Evolutionary conservation across 768 basidiomycete species (phyloP).

Genomic region (Amanita muscaria): DNA sequence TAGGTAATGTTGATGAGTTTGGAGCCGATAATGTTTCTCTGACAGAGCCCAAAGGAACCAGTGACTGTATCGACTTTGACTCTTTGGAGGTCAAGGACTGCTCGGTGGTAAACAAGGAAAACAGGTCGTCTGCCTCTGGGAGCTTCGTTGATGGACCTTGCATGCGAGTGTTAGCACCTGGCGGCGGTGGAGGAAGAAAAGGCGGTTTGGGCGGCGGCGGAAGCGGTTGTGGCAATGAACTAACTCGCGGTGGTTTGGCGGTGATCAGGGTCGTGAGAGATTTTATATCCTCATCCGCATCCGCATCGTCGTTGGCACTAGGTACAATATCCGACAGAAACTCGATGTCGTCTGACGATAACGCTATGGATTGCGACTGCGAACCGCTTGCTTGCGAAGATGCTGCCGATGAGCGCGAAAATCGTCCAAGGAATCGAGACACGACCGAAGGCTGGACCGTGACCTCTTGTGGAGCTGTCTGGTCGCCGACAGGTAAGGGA

Average conservation of each 20-base stretch:
- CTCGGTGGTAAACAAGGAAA: constrained; percentile 19
- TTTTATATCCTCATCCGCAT: constrained; percentile 25
- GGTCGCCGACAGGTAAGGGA: constrained; percentile 3
- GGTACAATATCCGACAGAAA: constrained; percentile 69
- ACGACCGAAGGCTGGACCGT: constrained; percentile 50
- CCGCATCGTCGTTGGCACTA: constrained; percentile 35
- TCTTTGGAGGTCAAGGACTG: constrained; percentile 7
- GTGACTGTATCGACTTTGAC: constrained; percentile 8
- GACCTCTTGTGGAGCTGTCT: constrained; percentile 11
- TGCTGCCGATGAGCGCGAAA: constrained; percentile 41
- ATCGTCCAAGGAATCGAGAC: constrained; percentile 74
- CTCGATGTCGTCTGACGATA: constrained; percentile 76
- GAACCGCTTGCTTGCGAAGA: constrained; percentile 15
- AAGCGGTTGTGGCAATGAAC: constrained; percentile 38
- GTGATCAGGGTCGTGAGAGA: constrained; percentile 33
- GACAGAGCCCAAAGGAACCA: constrained; percentile 11
- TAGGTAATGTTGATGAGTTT: background rate
- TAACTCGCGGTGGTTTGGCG: constrained; percentile 23
- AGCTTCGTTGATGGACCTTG: background rate
- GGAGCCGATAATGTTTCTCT: constrained; percentile 1
- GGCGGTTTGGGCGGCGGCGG: constrained; percentile 35
- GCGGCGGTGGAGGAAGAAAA: constrained; percentile 24
- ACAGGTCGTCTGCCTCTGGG: constrained; percentile 18
- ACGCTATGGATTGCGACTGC: constrained; percentile 48
- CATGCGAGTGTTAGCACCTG: background rate